These are phyloP conservation scores for Carex sylvatica DNA, from an alignment of 202 grass and related monocot species.

Conservation along the genomic window DNA sequence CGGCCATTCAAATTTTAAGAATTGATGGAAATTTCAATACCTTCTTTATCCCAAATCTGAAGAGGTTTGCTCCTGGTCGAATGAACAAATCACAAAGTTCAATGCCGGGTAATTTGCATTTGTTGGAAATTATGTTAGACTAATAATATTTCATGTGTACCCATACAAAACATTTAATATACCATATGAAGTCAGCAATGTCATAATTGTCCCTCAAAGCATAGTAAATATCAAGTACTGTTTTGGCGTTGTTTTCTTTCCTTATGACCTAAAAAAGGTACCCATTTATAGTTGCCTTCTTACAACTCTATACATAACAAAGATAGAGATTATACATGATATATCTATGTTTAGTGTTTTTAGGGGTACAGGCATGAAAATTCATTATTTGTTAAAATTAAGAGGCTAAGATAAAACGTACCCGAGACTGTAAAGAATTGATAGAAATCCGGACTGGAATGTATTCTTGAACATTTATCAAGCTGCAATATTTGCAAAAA, in stretches of 20 bases:
- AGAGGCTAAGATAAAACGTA: slow-evolving; percentile 29
- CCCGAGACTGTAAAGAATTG: slow-evolving; percentile 96
- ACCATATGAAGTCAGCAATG: background rate
- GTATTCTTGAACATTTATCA: slow-evolving; percentile 90
- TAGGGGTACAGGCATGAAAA: background rate
- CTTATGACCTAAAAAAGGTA: background rate
- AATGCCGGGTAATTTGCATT: background rate
- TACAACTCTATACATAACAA: background rate
- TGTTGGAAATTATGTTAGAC: background rate
- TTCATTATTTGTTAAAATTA: background rate
- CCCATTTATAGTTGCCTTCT: background rate
- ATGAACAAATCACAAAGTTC: slow-evolving; percentile 10
- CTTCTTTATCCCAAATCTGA: slow-evolving; percentile 99
- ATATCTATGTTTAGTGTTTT: background rate
- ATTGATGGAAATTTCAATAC: slow-evolving; percentile 28
- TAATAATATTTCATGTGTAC: background rate
- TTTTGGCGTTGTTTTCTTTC: slow-evolving; percentile 1
- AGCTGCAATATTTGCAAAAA: background rate
- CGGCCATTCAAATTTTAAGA: background rate
- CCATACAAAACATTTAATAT: background rate
- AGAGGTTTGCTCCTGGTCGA: slow-evolving; percentile 81
- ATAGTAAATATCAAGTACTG: background rate
- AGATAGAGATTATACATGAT: background rate
- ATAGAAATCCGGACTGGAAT: slow-evolving; percentile 96
- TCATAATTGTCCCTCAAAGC: background rate